Evolutionary conservation across 2,329 filamentous ascomycete species (phyloP), one percentile per base, ranked within the genome.

Genomic region (Sclerotinia trifoliorum): DNA sequence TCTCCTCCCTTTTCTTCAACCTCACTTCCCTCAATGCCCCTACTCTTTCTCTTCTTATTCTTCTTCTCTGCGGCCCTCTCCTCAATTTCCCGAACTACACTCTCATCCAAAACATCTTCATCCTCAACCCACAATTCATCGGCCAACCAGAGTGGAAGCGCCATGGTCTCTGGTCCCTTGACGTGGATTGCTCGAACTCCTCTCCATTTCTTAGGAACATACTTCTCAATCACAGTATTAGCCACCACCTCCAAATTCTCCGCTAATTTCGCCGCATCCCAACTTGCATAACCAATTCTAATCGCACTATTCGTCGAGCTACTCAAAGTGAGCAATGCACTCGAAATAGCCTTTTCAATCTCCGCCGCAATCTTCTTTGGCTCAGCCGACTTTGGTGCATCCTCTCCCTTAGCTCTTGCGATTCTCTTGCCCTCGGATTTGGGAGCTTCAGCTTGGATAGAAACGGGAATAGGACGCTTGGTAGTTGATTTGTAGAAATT

Each of bases 81-180:
- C 55, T 65, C 61, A 51, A 66, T 55, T 49, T 65, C 58, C 64
- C 57, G 65, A 24, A 80, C 78, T 74, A 81, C 76, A 73, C 83
- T 83, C 49, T 84, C 82, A 71, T 84, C 81, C 48, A 95, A 82
- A 8, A 97, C 87, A 76, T 90, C 87, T 71, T 92, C 89, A 70
- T 88, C 85, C 70, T 95, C 91, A 21, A 90, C 80, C 93, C 95
- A 99, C 72, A 99, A 84, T 83, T 97, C 93, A 74, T 93, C 90
- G 5, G 94, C 91, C 77, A 97, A 82, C 92, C 93, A 99, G 77
- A 99, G 89, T n/a, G 95, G 95, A 76, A 99, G 84, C 11, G 94
- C 91, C 70, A 89, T 90, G 5, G 94, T 97, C 77, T 92, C 88
- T 39, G 92, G 90, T 3, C 93, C 92, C 85, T 98, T 99, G 83